Conservation (phyloP, 148 eudicot species). For the Rhododendron henanense region DNA sequence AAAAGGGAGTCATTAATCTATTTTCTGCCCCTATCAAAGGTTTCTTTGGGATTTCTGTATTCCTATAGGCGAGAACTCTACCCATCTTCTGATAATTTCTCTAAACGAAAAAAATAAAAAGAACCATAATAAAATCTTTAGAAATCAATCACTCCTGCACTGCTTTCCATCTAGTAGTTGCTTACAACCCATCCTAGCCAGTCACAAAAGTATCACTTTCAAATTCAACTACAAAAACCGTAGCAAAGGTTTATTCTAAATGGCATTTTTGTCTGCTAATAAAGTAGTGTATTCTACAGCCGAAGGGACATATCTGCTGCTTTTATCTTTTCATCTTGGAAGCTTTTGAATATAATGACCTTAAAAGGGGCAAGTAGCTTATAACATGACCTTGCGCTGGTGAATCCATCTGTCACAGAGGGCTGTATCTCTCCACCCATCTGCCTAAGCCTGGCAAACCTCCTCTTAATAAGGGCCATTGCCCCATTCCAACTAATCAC, state of each 20-base stretch:
- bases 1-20: background rate
- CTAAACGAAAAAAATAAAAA: background rate
- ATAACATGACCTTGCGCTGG: background rate
- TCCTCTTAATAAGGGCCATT: background rate
- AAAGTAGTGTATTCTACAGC: background rate
- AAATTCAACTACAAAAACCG: background rate
- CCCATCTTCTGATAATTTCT: background rate
- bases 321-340: background rate
- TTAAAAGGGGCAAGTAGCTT: background rate
- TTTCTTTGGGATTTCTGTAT: background rate
- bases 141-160: background rate
- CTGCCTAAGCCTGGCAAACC: background rate
- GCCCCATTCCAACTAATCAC: slow-evolving; percentile 1
- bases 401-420: background rate
- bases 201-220: background rate
- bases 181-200: background rate
- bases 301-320: background rate
- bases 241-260: background rate
- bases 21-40: background rate
- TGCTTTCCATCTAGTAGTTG: background rate
- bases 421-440: background rate
- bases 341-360: background rate
- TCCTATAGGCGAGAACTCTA: background rate
- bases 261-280: background rate
- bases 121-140: background rate